Base-by-base conservation (phyloP, 139 green algal genomes). In the Zygnema cylindricum region DNA sequence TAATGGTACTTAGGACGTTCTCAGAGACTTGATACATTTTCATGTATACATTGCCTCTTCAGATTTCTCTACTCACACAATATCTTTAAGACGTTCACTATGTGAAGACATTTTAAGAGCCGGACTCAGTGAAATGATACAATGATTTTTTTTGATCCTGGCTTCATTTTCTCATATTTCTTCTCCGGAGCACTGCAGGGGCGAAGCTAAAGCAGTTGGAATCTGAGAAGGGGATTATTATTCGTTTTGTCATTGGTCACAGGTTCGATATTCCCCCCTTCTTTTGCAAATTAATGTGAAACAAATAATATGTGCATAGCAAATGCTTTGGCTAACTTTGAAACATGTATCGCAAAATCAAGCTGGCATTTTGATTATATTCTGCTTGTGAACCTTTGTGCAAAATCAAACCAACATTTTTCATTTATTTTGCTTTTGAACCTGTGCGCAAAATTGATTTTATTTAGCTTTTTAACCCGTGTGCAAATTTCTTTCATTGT, bases 211-310 rank as follows among this genome's bases (percentile, higher is more conserved):
- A 21, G 73, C 42, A 81, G 23, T 40, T 81, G 73, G 73, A 81
- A 40, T 69, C 69, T 43, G 77, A 85, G 77, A 85, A 85, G 77
- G 77, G 77, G 22, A 85, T 85, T 30, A 30, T 85, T 16, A 23
- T 85, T 16, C 77, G 77, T 7, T 85, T 85, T 30, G 77, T 85
- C 16, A 85, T 85, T 30, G 77, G 77, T 43, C 77, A 85, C 32
- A 85, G 77, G 77, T 85, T 43, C 23, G 22, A 33, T 21, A 21
- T 35, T 40, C 21, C 35, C 73, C 73, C 42, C 30, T 81, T 35
- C 21, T 22, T 81, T 40, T 81, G 73, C 16, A 21, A 69, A 16
- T 81, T 81, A 43, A 35, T 81, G 35, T 81, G 73, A 22, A 35
- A 33, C 35, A 21, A 21, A 40, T 35, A n/a, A n/a, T n/a, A n/a